Percentiles rank a stretch among this genome's conserved stretches.
phyloP scores from a whole-genome alignment of 441 rosid genomes.

The Arabidopsis hybrid region DNA sequence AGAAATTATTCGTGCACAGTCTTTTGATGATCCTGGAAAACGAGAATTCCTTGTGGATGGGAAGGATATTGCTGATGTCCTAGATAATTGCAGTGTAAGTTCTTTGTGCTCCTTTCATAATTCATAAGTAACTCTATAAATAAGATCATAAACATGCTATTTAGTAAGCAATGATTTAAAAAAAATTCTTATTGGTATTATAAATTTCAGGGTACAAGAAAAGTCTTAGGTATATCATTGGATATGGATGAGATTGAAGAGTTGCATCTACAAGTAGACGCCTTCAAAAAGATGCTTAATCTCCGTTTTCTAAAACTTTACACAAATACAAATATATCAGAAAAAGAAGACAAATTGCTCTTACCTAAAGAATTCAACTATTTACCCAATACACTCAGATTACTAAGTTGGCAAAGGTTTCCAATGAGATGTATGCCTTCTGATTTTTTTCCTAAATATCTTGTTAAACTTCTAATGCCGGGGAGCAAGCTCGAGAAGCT shows the following conservation, averaged over 20 bases:
- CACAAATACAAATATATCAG: neutral
- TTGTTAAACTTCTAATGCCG: conserved; percentile 25
- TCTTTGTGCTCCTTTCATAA: too few species aligned
- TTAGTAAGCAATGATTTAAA: too few species aligned
- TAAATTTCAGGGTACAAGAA: neutral
- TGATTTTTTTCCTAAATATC: neutral
- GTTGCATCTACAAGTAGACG: neutral
- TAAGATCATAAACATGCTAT: too few species aligned
- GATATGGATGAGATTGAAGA: neutral
- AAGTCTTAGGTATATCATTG: neutral
- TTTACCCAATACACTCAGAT: neutral
- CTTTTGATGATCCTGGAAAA: too few species aligned
- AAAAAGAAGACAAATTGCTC: neutral
- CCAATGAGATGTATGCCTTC: conserved; percentile 32
- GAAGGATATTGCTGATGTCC: too few species aligned
- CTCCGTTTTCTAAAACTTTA: neutral
- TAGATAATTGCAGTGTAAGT: too few species aligned
- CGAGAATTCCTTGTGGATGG: too few species aligned
- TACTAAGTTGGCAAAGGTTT: conserved; percentile 17
- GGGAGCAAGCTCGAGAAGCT: too few species aligned
- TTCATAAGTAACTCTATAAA: too few species aligned
- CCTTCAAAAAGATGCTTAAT: conserved; percentile 6
- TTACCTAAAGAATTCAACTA: neutral
- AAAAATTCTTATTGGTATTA: too few species aligned
- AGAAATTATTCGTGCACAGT: too few species aligned